Percentiles rank a stretch among this genome's conserved stretches.
Evolutionary conservation across 768 basidiomycete species (phyloP).

Genomic region (Pisolithus sp.): DNA sequence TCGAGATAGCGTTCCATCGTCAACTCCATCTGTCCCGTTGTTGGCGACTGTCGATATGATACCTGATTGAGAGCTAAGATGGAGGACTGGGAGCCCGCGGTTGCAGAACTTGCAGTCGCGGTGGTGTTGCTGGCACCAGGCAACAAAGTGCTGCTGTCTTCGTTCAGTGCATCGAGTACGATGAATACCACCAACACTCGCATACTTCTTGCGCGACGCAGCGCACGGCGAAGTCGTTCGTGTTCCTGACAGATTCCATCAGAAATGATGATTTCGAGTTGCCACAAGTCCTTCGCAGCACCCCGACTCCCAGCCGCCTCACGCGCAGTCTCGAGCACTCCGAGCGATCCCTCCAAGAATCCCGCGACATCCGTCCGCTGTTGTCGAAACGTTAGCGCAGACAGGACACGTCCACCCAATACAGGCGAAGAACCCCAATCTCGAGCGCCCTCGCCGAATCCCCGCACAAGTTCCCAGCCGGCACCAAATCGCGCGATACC

Average conservation of each 20-base stretch:
- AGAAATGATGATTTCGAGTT: slow-evolving; percentile 95
- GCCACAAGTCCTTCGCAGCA: slow-evolving; percentile 84
- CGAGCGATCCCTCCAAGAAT: slow-evolving; percentile 73
- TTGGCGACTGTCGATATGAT: slow-evolving; percentile 54
- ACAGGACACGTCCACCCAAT: slow-evolving; percentile 47
- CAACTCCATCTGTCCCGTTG: slow-evolving; percentile 71
- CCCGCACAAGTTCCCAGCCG: slow-evolving; percentile 80
- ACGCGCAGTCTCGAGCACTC: slow-evolving; percentile 69
- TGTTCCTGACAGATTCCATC: slow-evolving; percentile 99
- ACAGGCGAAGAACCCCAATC: slow-evolving; percentile 24
- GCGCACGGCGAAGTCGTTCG: slow-evolving; percentile 67
- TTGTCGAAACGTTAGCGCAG: slow-evolving; percentile 85
- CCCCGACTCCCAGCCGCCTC: slow-evolving; percentile 49
- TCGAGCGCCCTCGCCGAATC: slow-evolving; percentile 78
- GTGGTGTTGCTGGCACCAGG: neutral
- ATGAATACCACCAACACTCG: slow-evolving; percentile 95
- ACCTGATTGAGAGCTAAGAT: slow-evolving; percentile 93
- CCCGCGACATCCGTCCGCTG: slow-evolving; percentile 80
- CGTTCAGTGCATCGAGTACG: slow-evolving; percentile 83
- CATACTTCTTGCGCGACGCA: slow-evolving; percentile 84
- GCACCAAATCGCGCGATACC: slow-evolving; percentile 89
- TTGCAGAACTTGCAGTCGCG: slow-evolving; percentile 7
- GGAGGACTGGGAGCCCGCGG: slow-evolving; percentile 48
- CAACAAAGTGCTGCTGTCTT: slow-evolving; percentile 15
- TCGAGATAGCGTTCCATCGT: slow-evolving; percentile 87